Evolutionary conservation across 2,329 filamentous ascomycete species (phyloP), one percentile per base, ranked within the genome.

Genomic region (Magnaporthiopsis incrustans): DNA sequence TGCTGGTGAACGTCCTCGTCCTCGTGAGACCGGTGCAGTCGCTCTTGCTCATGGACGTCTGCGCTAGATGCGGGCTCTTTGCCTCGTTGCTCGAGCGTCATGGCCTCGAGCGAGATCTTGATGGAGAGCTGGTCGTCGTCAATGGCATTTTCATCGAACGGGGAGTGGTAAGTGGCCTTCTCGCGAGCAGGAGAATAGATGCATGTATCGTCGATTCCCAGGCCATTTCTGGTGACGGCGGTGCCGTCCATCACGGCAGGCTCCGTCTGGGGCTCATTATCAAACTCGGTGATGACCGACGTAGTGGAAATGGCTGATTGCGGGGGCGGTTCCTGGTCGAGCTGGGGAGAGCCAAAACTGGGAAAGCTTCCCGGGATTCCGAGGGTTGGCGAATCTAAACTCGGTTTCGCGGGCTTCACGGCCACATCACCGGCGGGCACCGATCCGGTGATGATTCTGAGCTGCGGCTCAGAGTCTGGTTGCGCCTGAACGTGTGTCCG

Each of bases 271-370:
- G 86, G 81, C 68, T 92, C 89, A n/a, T 80, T 82, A 68, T 92
- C 90, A 68, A 92, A 90, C 69, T 90, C 87, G 0, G 89, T 91
- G 10, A 82, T 82, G 57, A 81, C 81, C n/a, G 86, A 88, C 7
- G 76, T 77, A 60, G 76, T 77, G 7, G 89, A 89, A 18, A 85
- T 71, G 3, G 87, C 83, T 22, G 88, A 89, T 38, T 74, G 74
- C 2, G 85, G 86, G 38, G 77, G 75, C 58, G 83, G 78, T 35
- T 85, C 81, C 15, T 74, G 71, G 26, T 76, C 75, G 10, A 30
- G 53, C 15, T 57, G n/a, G 27, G 76, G 76, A 25, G 70, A 68
- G 30, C 70, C 78, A 56, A 73, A 68, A 33, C 74, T 73, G 63
- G 84, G 81, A 71, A 89, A 86, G 69, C 82, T 82, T 12, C 87